Conservation (phyloP, 2,329 filamentous ascomycete genomes). For the Pseudocercospora fijiensis region DNA sequence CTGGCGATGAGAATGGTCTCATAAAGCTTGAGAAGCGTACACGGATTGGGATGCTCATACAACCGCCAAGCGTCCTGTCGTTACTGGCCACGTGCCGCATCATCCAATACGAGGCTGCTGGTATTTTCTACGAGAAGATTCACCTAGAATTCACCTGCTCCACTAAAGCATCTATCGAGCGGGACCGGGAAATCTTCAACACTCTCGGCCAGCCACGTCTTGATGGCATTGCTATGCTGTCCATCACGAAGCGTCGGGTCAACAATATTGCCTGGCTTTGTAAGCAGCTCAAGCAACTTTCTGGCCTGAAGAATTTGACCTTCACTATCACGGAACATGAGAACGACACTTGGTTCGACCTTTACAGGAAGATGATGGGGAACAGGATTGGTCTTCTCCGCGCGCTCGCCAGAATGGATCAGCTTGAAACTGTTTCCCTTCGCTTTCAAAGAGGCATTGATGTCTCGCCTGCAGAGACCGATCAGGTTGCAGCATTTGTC, state of each 20-base stretch:
- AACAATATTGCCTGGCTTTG: slow-evolving; percentile 1
- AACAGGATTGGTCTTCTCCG: not conserved
- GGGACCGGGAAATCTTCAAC: not conserved
- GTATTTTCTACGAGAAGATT: slow-evolving; percentile 3
- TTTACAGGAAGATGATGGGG: not conserved
- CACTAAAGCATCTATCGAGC: not conserved
- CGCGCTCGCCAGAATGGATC: not conserved
- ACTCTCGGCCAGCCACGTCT: not conserved
- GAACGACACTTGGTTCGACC: not conserved
- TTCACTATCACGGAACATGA: not conserved
- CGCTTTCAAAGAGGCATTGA: not conserved
- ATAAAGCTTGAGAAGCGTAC: not conserved
- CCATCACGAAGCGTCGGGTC: not conserved
- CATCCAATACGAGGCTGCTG: not conserved
- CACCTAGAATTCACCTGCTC: not conserved
- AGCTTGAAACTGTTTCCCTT: not conserved
- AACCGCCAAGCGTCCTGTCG: not conserved
- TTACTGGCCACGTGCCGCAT: not conserved
- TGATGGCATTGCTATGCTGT: not conserved
- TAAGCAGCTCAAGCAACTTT: not conserved
- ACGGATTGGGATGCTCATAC: not conserved
- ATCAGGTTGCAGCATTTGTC: not conserved
- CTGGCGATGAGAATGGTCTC: not conserved
- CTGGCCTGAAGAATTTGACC: not conserved
- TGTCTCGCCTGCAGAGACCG: not conserved